These are phyloP conservation scores for Phaeosphaeria sp. DNA, from an alignment of 2,329 filamentous ascomycete genomes.

Conservation along the genomic window DNA sequence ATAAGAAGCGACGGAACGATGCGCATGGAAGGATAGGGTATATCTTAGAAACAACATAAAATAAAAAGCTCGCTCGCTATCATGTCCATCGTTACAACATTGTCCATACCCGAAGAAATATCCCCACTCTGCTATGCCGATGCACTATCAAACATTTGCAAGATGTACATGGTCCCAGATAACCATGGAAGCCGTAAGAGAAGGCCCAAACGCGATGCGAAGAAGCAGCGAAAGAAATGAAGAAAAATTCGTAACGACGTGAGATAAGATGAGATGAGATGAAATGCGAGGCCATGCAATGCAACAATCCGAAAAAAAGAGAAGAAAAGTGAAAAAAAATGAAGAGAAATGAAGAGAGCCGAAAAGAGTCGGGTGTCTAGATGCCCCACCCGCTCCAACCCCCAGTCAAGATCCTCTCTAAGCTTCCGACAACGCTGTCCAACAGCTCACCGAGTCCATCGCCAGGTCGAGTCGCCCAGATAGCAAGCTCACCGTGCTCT, in stretches of 20 bases:
- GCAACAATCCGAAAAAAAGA: background rate
- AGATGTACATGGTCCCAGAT: constrained; percentile 5
- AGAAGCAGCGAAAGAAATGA: constrained; percentile 7
- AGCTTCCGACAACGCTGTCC: constrained; percentile 30
- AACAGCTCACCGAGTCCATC: constrained; percentile 39
- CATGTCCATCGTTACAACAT: background rate
- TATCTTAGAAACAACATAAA: background rate
- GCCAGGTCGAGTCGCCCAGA: constrained; percentile 16
- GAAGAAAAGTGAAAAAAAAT: constrained; percentile 5
- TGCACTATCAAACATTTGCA: constrained; percentile 36
- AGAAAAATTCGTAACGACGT: background rate
- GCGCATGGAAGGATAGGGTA: background rate
- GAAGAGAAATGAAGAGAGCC: constrained; percentile 2
- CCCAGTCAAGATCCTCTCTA: constrained; percentile 38
- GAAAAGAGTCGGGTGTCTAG: constrained; percentile 14
- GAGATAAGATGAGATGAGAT: background rate
- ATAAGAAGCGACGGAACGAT: too few species aligned
- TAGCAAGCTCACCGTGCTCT: constrained; percentile 15
- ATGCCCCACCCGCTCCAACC: constrained; percentile 41
- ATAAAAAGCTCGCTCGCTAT: background rate
- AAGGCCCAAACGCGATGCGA: constrained; percentile 4
- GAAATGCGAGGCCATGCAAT: background rate
- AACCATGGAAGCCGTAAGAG: background rate
- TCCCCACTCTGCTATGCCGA: constrained; percentile 27
- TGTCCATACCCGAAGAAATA: background rate